Evolutionary conservation across 2,329 filamentous ascomycete species (phyloP), one percentile per base, ranked within the genome.

Genomic region (Xylariaceae sp.): DNA sequence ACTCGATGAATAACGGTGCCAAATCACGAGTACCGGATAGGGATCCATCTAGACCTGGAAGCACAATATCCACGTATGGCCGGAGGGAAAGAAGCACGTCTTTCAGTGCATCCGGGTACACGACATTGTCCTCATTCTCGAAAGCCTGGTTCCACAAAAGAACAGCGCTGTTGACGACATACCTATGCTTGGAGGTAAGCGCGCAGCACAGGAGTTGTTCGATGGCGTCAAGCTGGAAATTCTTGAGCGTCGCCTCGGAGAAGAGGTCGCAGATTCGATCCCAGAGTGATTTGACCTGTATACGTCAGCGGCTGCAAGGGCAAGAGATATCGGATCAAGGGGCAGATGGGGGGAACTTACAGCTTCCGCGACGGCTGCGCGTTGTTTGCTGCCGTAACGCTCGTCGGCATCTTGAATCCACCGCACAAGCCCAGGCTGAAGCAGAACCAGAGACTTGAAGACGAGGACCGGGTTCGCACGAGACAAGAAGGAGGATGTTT

Each of bases 91-190:
- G 66, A 23, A 95, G 65, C 2, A 80, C 73, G 2, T 68, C 61
- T 50, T 79, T 78, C 4, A 95, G 67, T 19, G 66, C 67, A 9
- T 73, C 61, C 0, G 88, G 83, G 59, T 86, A 90, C 16, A 75
- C 63, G 2, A 88, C 55, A 4, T 65, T 63, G 3, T 76, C 67
- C 27, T 75, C 70, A 12, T 73, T 64, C 14, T 79, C 79, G 53
- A 87, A 88, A 0, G 81, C 73, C 0, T 62, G 57, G 50, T 88
- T 89, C 88, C 88, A 96, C 45, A 69, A 51, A 16, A 65, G 63
- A 26, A 67, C 61, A 13, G 70, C 63, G 54, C 55, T 68, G 59
- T 61, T 78, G 46, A 65, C 85, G 51, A 67, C 73, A 43, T 59
- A 65, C 40, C 55, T 64, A 54, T 71, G 83, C 59, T 66, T 81